Percentiles rank a stretch among this genome's conserved stretches.
phyloP scores from a whole-genome alignment of 1,284 basidiomycete genomes.

The Melampsora occidentalis region DNA sequence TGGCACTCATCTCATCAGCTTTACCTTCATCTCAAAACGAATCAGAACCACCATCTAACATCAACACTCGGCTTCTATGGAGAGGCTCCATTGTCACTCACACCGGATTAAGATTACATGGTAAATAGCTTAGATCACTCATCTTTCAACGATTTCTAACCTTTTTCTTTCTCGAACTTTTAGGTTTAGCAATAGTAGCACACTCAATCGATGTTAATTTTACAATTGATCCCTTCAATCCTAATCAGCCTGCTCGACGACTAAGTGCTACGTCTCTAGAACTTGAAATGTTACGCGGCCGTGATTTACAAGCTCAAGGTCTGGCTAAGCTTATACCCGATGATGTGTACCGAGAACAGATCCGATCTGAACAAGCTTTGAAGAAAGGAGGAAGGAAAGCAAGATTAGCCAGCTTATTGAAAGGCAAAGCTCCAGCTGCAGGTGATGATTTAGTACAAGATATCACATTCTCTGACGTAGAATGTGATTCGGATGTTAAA shows the following conservation, averaged over 20 bases:
- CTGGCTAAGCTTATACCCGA: not conserved
- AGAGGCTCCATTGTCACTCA: conserved; percentile 30
- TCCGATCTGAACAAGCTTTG: not conserved
- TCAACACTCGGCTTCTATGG: conserved; percentile 26
- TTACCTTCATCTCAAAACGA: not conserved
- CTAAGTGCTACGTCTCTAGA: conserved; percentile 34
- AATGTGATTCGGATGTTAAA: conserved; percentile 30
- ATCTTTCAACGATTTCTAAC: not conserved
- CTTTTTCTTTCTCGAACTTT: not conserved
- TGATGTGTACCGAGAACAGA: not conserved
- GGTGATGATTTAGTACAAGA: conserved; percentile 1
- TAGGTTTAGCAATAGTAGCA: conserved; percentile 42
- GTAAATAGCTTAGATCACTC: conserved; percentile 4
- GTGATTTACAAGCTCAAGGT: conserved; percentile 26
- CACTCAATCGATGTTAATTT: conserved; percentile 24
- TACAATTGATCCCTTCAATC: conserved; percentile 30
- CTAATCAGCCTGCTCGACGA: conserved; percentile 4
- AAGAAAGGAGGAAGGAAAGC: conserved; percentile 20
- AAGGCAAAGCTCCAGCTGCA: conserved; percentile 31
- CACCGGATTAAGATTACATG: conserved; percentile 30
- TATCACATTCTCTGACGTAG: conserved; percentile 34
- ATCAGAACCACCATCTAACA: not conserved
- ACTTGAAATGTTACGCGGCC: conserved; percentile 41
- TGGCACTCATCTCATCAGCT: not conserved
- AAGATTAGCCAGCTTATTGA: conserved; percentile 33